phyloP scores from a whole-genome alignment of 306 rosid genomes.

The Parietaria judaica region DNA sequence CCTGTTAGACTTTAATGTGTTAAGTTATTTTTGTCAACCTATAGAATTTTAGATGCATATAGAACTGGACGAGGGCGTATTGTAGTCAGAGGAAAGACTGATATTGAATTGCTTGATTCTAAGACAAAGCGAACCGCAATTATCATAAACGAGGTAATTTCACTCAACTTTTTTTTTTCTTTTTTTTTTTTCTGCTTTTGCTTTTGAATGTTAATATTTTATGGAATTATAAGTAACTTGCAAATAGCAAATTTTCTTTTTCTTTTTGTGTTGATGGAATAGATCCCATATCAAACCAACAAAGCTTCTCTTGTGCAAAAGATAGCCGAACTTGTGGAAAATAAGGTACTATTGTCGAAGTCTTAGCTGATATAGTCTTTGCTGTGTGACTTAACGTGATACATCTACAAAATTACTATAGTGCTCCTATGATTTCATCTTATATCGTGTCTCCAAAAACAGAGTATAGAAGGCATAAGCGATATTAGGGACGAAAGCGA shows the following conservation, averaged over 20 bases:
- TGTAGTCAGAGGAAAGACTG: conserved; percentile 86
- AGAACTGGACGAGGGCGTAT: conserved; percentile 87
- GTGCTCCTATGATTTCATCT: neutral
- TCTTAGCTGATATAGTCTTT: neutral
- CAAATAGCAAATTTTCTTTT: neutral
- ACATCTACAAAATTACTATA: neutral
- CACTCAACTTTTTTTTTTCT: conserved; percentile 10
- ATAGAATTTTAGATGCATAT: conserved; percentile 88
- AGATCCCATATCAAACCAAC: conserved; percentile 95
- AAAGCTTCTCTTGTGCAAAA: conserved; percentile 83
- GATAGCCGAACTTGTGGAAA: conserved; percentile 95
- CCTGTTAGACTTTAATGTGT: neutral
- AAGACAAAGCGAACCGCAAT: conserved; percentile 67
- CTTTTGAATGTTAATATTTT: conserved; percentile 1
- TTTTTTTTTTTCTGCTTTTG: conserved; percentile 14
- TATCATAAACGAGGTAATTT: conserved; percentile 70
- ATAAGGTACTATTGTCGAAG: conserved; percentile 45
- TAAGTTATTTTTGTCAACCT: conserved; percentile 23
- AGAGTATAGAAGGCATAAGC: conserved; percentile 82
- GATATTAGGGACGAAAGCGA: conserved; percentile 98
- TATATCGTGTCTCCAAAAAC: conserved; percentile 12
- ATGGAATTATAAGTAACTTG: neutral
- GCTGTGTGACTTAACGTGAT: no score
- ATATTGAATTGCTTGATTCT: conserved; percentile 79
- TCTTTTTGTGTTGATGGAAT: conserved; percentile 24